Base-by-base conservation (phyloP, 2,329 filamentous ascomycete genomes). In the Parafenestella ontariensis region DNA sequence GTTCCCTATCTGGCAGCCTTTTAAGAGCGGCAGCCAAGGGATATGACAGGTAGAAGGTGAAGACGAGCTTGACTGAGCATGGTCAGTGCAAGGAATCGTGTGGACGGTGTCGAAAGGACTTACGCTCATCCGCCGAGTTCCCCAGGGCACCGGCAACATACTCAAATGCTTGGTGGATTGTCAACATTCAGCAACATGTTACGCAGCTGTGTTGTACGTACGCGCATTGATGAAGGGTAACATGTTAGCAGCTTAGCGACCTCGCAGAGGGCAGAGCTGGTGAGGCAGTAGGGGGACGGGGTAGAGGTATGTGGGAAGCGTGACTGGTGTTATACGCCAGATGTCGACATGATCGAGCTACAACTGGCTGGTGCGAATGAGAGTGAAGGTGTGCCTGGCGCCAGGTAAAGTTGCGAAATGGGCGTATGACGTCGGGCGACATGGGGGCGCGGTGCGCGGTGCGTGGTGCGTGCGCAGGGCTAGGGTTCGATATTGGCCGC, bases 1-100 rank as follows among this genome's bases (percentile, higher is more conserved):
- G 94, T 47, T 89, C 87, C 44, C 85, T 79, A 78, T 99, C 95
- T 28, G 95, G 94, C 18, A 99, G 84, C 48, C 95, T 86, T 77
- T 99, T 99, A 8, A 99, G 83, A 23, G 96, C 75, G 21, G 85
- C 95, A 43, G 95, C 92, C 49, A 99, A 83, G 2, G 95, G 95
- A 72, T 96, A 99, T 10, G 95, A 98, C 34, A 96, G 77, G 43
- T 99, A 82, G 76, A 98, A 96, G 6, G 91, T 92, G 73, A 88
- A 88, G 68, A 97, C 89, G 66, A 98, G 89, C 76, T 99, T 99
- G 65, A 99, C 93, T 97, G 66, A 52, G 43, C n/a, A 26, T 45
- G n/a, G 46, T 71, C 52, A 69, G 49, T 43, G 28, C 13, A 15
- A 36, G 36, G 48, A 5, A 13, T 5, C 26, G 21, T 6, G 26